These are phyloP conservation scores for Leptographium procerum DNA, from an alignment of 2,329 filamentous ascomycete species.

Conservation along the genomic window DNA sequence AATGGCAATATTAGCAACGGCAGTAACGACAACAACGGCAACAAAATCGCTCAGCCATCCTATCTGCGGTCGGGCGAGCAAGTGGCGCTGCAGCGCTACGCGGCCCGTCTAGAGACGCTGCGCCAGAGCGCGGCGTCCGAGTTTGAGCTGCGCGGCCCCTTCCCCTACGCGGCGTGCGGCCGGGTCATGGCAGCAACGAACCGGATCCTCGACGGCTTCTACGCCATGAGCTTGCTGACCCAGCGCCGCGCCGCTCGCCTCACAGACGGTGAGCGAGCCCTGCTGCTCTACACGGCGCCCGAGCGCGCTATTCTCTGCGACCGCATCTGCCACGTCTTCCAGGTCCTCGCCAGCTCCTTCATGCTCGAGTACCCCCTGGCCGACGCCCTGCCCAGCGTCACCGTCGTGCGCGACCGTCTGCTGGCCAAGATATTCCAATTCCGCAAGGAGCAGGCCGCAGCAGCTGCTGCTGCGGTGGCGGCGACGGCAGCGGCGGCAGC, in stretches of 20 bases:
- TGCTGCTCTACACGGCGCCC: constrained; percentile 65
- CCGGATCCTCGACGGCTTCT: constrained; percentile 83
- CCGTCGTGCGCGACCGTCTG: constrained; percentile 68
- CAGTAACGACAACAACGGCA: neutral
- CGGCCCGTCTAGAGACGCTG: constrained; percentile 61
- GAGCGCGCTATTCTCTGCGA: constrained; percentile 75
- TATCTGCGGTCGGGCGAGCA: constrained; percentile 89
- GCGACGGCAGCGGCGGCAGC: constrained; percentile 19
- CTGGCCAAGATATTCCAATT: constrained; percentile 84
- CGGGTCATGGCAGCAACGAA: constrained; percentile 70
- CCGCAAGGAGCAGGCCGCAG: constrained; percentile 49
- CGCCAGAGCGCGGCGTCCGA: constrained; percentile 67
- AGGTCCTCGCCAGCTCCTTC: constrained; percentile 82
- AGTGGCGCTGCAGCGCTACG: constrained; percentile 72
- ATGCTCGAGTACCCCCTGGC: constrained; percentile 91
- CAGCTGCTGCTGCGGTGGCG: constrained; percentile 8
- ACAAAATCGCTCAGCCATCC: constrained; percentile 29
- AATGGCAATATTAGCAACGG: neutral
- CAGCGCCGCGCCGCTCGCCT: constrained; percentile 59
- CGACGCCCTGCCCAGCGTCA: constrained; percentile 75
- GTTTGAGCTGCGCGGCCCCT: constrained; percentile 80
- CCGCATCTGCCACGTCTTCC: constrained; percentile 78
- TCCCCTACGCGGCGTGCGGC: constrained; percentile 62
- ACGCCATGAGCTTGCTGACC: constrained; percentile 90
- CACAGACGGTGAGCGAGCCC: constrained; percentile 67